Conservation (phyloP, 208 protist species). For the Trypanosoma platydactyli region DNA sequence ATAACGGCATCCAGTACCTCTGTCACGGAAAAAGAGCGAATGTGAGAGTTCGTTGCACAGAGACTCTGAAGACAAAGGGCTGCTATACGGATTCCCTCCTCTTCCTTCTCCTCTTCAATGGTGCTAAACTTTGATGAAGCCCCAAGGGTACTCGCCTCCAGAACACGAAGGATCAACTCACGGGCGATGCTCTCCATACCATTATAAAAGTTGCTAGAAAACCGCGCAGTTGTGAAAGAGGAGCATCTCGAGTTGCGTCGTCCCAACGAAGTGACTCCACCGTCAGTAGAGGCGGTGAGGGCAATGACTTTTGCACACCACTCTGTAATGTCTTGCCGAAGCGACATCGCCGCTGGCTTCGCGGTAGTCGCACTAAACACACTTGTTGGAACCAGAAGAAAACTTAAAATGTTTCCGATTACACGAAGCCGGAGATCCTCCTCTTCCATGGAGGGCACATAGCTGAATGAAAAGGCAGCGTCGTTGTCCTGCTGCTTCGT, state of each 20-base stretch:
- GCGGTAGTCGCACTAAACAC: conserved; percentile 39
- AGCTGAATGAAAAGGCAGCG: conserved; percentile 9
- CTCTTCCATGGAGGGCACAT: conserved; percentile 63
- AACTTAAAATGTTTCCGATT: conserved; percentile 75
- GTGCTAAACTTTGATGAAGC: not conserved
- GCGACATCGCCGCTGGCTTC: not conserved
- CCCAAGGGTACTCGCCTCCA: conserved; percentile 21
- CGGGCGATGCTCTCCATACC: conserved; percentile 47
- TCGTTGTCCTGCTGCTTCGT: not conserved
- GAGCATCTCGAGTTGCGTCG: not conserved
- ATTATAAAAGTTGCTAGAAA: conserved; percentile 76
- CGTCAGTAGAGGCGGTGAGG: conserved; percentile 12
- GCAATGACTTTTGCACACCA: conserved; percentile 23
- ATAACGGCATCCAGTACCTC: conserved; percentile 72
- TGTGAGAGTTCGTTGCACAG: conserved; percentile 53
- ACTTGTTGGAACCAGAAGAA: conserved; percentile 77
- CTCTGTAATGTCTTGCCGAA: conserved; percentile 27
- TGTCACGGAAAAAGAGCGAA: conserved; percentile 69
- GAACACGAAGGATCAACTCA: conserved; percentile 51
- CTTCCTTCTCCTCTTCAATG: not conserved
- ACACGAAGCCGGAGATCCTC: conserved; percentile 65
- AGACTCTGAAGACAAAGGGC: conserved; percentile 71
- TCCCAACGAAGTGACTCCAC: not conserved
- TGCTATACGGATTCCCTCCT: conserved; percentile 29
- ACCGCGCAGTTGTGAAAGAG: conserved; percentile 24